Percentiles rank a stretch among this genome's conserved stretches.
These are phyloP conservation scores for Acanthamoeba royreba DNA, from an alignment of 208 protist species.

Conservation along the genomic window DNA sequence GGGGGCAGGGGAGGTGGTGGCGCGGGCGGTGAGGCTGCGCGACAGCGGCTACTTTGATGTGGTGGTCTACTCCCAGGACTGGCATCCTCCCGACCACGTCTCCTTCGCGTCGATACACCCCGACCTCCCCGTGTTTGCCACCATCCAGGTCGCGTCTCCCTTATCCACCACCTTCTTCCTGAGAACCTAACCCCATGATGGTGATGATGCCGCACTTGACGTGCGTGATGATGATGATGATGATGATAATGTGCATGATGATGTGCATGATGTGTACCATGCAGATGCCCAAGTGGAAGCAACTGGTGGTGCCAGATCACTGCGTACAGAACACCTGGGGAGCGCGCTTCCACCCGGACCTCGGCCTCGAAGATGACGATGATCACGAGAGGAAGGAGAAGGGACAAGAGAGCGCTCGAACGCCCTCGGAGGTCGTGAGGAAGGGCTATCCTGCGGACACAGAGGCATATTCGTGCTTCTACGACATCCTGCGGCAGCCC, in stretches of 20 bases:
- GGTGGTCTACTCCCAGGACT: slow-evolving; percentile 77
- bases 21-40: slow-evolving; percentile 60
- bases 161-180: too few species aligned
- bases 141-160: background rate
- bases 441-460: slow-evolving; percentile 22
- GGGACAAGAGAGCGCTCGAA: background rate
- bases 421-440: background rate
- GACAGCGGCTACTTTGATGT: slow-evolving; percentile 64
- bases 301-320: slow-evolving; percentile 80
- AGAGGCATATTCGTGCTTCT: slow-evolving; percentile 25
- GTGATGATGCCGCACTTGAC: too few species aligned
- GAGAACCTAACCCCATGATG: background rate
- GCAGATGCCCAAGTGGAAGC: slow-evolving; percentile 39
- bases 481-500: background rate
- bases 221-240: too few species aligned
- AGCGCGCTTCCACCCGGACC: slow-evolving; percentile 64
- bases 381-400: background rate
- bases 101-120: slow-evolving; percentile 76
- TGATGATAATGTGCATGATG: too few species aligned
- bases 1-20: slow-evolving; percentile 39
- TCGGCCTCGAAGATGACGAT: background rate
- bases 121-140: slow-evolving; percentile 40
- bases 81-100: slow-evolving; percentile 73
- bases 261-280: background rate
- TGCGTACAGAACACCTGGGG: slow-evolving; percentile 74